Evolutionary conservation across 1,284 basidiomycete genomes (phyloP).

Genomic region (Malassezia japonica): DNA sequence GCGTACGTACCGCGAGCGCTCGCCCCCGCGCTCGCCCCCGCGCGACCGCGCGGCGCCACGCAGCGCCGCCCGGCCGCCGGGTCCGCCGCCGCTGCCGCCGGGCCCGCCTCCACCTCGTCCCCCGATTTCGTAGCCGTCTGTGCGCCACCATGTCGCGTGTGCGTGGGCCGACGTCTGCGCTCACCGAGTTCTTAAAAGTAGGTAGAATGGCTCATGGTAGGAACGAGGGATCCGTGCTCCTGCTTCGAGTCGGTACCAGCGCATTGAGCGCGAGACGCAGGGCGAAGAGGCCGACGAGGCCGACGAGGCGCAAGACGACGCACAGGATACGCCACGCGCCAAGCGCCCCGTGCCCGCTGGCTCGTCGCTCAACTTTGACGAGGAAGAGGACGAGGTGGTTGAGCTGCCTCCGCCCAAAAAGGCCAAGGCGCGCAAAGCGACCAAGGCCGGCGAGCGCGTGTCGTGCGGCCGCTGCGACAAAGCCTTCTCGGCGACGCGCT

Average conservation of each 20-base stretch:
- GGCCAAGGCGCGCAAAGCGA: conserved; percentile 34
- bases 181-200: conserved; percentile 82
- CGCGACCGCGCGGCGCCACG: background rate
- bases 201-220: conserved; percentile 31
- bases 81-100: background rate
- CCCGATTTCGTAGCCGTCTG: background rate
- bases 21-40: background rate
- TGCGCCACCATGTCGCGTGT: conserved; percentile 50
- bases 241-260: conserved; percentile 36
- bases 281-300: conserved; percentile 20
- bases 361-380: conserved; percentile 50
- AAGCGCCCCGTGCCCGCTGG: conserved; percentile 17
- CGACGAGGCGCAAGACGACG: background rate
- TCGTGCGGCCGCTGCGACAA: conserved; percentile 71
- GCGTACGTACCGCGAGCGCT: background rate
- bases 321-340: conserved; percentile 7
- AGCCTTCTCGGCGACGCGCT: conserved; percentile 71
- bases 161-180: conserved; percentile 75
- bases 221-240: conserved; percentile 6
- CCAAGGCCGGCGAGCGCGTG: conserved; percentile 62
- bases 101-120: conserved; percentile 7
- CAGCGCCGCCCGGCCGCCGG: background rate
- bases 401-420: conserved; percentile 51
- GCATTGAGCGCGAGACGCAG: conserved; percentile 31
- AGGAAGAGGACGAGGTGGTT: conserved; percentile 57